Percentiles rank a stretch among this genome's conserved stretches.
Evolutionary conservation across 2,329 filamentous ascomycete genomes (phyloP).

Genomic region (Dothideomycetidae sp.): DNA sequence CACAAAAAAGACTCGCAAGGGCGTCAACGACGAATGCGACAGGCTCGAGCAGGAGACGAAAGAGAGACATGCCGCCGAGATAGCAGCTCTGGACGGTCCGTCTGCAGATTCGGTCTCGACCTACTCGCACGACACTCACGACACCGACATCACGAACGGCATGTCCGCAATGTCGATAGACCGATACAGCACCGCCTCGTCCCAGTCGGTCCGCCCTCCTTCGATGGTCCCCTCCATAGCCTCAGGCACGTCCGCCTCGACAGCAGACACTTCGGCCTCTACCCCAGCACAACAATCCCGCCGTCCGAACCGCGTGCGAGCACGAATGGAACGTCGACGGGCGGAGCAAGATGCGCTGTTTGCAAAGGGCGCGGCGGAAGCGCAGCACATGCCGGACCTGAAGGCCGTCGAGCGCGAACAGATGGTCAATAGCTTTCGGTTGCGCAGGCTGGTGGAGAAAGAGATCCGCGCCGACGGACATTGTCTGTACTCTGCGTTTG

Average conservation of each 20-base stretch:
- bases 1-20: slow-evolving; percentile 60
- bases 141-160: slow-evolving; percentile 3
- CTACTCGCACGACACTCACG: background rate
- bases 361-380: slow-evolving; percentile 58
- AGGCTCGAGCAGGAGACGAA: slow-evolving; percentile 41
- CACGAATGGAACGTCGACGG: slow-evolving; percentile 73
- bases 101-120: slow-evolving; percentile 1
- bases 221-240: background rate
- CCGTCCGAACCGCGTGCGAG: slow-evolving; percentile 85
- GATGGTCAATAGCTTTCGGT: slow-evolving; percentile 54
- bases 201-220: slow-evolving; percentile 7
- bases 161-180: slow-evolving; percentile 2
- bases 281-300: slow-evolving; percentile 32
- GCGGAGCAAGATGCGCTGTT: slow-evolving; percentile 65
- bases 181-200: slow-evolving; percentile 11
- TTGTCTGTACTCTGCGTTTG: slow-evolving; percentile 84
- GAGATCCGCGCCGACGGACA: slow-evolving; percentile 84
- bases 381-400: slow-evolving; percentile 57
- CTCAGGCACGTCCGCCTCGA: background rate
- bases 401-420: slow-evolving; percentile 53
- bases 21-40: slow-evolving; percentile 48
- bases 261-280: slow-evolving; percentile 14
- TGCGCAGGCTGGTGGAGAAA: slow-evolving; percentile 53
- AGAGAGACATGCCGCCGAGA: slow-evolving; percentile 39
- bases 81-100: slow-evolving; percentile 28